Base-by-base conservation (phyloP, 2,329 filamentous ascomycete species). In the Penicillium sp. region DNA sequence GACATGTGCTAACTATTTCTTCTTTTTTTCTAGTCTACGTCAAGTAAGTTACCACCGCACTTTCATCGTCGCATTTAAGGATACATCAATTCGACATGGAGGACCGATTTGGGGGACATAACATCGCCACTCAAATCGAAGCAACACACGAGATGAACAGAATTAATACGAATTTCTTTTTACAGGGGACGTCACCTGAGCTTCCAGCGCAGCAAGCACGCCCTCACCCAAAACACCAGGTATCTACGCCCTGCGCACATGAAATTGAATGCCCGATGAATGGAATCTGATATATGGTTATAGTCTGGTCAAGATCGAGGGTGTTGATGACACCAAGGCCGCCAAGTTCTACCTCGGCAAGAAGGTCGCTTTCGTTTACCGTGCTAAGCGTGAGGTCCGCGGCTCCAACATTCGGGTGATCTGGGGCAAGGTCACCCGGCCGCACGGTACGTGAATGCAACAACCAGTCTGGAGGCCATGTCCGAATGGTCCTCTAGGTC, bases 311-410 rank as follows among this genome's bases (percentile, higher is more conserved):
- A 93, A 96, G 84, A 95, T 98, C 70, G 91, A 98, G 82, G 91
- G 91, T 75, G 93, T 97, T 68, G 89, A 95, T 69, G 82, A 87
- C 80, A 83, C 86, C 69, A 80, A 87, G 69, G 88, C 85, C 72
- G 91, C 93, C 76, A 87, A 84, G 78, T 96, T 96, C 87, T 98
- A 98, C 81, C 80, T 88, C 63, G 93, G 93, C 78, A 98, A 98
- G 87, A 90, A 90, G 80, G 84, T 97, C 74, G 93, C 93, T 74
- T 98, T 89, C 77, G 89, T 98, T 77, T 98, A 97, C 83, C 88
- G 90, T 72, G 91, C 85, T 67, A 84, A 88, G 77, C 90, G 84
- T 78, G 88, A 95, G 81, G 82, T 95, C 71, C 87, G 91, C 69
- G 93, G 93, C 73, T 91, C 89, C 75, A 97, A 97, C 85, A 94